Evolutionary conservation across 345 rosid species (phyloP), one percentile per base, ranked within the genome.

Genomic region (Cardamine occulta): DNA sequence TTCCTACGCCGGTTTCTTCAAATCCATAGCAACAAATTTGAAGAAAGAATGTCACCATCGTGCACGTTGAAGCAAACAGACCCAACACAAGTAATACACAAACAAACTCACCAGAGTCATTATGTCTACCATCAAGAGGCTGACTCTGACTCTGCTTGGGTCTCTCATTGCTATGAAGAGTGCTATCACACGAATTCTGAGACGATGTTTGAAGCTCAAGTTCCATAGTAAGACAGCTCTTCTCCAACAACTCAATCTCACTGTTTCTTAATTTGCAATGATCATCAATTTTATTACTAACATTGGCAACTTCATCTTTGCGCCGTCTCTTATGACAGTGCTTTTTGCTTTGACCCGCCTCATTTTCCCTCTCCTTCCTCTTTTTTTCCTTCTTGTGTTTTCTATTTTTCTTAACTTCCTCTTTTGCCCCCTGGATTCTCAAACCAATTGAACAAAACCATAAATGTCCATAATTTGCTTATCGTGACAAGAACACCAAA

Each of bases 151-250:
- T 80, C 79, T 68, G 80, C 17, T 7, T 54, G 29, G 32, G 68
- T 63, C 80, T 83, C 65, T 82, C 82, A 70, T 60, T 75, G 86
- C 79, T 73, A 53, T 60, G 69, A 69, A 77, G 45, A 59, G 67
- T 60, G 70, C 78, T 79, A 49, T 75, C 82, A 0, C 75, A 56
- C 35, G 82, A 82, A 31, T 21, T 75, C 60, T 82, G 78, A 31
- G 82, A 64, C 67, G 82, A 81, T 58, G 82, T 74, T 15, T 92
- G 88, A 19, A 66, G 83, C 8, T 74, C 86, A 57, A 84, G 88
- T 58, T 93, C 98, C 71, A 86, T 85, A 0, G 93, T 84, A 49
- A 90, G 69, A n/a, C 74, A 80, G 83, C 95, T 89, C 81, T 80
- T 88, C 59, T 83, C 86, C 53, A 65, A 56, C 11, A 44, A 65